phyloP scores from a whole-genome alignment of 768 basidiomycete genomes.

The Calocybe cyanea region DNA sequence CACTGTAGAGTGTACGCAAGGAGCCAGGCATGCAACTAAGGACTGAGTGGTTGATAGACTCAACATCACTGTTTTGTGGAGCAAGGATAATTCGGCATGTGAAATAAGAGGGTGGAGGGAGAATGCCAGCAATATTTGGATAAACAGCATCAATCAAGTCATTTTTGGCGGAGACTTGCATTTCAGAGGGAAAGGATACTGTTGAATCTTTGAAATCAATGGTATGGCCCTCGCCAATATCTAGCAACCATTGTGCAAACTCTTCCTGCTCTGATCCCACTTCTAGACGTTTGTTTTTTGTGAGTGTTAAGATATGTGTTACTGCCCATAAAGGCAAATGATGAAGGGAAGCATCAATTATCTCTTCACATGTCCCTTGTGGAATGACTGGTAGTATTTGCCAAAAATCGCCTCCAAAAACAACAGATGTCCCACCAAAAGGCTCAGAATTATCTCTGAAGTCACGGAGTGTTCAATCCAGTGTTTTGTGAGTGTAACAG shows the following conservation, averaged over 20 bases:
- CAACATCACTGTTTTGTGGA: constrained; percentile 32
- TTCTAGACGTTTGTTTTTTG: background rate
- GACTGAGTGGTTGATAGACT: constrained; percentile 27
- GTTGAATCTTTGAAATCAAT: background rate
- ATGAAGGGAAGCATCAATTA: background rate
- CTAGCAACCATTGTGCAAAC: background rate
- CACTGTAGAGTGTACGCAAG: constrained; percentile 20
- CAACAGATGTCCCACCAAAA: constrained; percentile 38
- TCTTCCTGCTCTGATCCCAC: background rate
- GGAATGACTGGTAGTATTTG: background rate
- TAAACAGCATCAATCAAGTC: constrained; percentile 17
- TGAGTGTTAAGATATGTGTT: background rate
- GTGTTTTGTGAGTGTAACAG: constrained; percentile 26
- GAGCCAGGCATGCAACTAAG: constrained; percentile 23
- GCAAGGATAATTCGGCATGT: constrained; percentile 32
- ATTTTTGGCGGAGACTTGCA: constrained; percentile 6
- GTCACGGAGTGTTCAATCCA: constrained; percentile 32
- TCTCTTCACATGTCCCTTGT: background rate
- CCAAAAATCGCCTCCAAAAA: background rate
- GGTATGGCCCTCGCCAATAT: background rate
- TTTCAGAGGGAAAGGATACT: constrained; percentile 13
- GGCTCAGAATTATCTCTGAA: constrained; percentile 19
- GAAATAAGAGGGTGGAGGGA: constrained; percentile 24
- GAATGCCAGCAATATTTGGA: constrained; percentile 8
- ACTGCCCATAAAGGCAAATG: background rate